Percentiles rank a stretch among this genome's conserved stretches.
Evolutionary conservation across 441 rosid species (phyloP).

Genomic region (Syzygium syzygioides): DNA sequence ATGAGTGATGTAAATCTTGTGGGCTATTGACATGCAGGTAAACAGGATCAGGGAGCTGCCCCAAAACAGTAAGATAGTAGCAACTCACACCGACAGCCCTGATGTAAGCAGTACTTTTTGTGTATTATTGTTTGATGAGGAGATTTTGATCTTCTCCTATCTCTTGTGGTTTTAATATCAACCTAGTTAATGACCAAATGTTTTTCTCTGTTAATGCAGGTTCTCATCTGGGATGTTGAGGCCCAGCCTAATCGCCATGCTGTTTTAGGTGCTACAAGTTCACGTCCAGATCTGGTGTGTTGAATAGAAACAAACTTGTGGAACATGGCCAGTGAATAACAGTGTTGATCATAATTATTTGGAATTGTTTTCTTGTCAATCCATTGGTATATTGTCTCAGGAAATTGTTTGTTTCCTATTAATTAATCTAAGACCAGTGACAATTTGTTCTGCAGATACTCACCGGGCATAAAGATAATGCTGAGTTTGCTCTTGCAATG

Average conservation of each 20-base stretch:
- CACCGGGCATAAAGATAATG: slow-evolving; percentile 97
- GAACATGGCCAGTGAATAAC: background rate
- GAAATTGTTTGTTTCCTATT: background rate
- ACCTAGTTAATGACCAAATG: background rate
- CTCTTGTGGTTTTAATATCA: background rate
- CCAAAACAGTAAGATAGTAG: slow-evolving; percentile 85
- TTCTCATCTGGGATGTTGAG: slow-evolving; percentile 99
- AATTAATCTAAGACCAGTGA: background rate
- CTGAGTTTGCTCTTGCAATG: slow-evolving; percentile 99
- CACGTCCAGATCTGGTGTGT: slow-evolving; percentile 94
- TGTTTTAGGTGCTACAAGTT: slow-evolving; percentile 79
- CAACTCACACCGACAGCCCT: slow-evolving; percentile 98
- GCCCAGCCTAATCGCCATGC: slow-evolving; percentile 98
- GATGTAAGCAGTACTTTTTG: slow-evolving; percentile 50
- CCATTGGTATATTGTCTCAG: background rate
- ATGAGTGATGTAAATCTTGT: background rate
- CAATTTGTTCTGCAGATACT: slow-evolving; percentile 52
- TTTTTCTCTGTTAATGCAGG: slow-evolving; percentile 30
- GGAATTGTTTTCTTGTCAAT: background rate
- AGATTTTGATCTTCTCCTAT: background rate
- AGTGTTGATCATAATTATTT: background rate
- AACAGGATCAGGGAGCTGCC: slow-evolving; percentile 99
- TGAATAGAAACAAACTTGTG: background rate
- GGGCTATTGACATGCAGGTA: slow-evolving; percentile 43
- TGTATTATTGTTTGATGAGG: background rate